Conservation (phyloP, 495 filamentous ascomycete species). For the Aspergillus nidulans region DNA sequence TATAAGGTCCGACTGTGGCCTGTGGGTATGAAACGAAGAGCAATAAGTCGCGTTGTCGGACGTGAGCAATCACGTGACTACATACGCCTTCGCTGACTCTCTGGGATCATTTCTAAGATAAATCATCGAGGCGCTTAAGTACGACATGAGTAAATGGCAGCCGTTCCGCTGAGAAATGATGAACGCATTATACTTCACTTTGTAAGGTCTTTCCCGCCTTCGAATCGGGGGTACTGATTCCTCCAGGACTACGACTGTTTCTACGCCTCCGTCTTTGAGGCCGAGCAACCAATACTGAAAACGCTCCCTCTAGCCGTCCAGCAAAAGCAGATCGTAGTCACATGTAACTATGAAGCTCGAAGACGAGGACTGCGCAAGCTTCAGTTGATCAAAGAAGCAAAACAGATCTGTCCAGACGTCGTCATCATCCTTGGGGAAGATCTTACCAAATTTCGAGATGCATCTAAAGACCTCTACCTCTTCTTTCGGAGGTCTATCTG, state of each 20-base stretch:
- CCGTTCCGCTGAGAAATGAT: constrained; percentile 50
- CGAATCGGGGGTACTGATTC: constrained; percentile 9
- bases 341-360: constrained; percentile 91
- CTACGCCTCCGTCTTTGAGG: constrained; percentile 87
- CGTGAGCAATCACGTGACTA: background rate
- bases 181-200: constrained; percentile 76
- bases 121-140: background rate
- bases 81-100: background rate
- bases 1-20: no score
- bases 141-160: constrained; percentile 28
- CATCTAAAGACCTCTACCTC: constrained; percentile 71
- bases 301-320: constrained; percentile 68
- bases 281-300: constrained; percentile 68
- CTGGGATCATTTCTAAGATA: background rate
- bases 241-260: constrained; percentile 85
- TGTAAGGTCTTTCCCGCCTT: constrained; percentile 43
- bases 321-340: constrained; percentile 89
- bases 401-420: constrained; percentile 74
- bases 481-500: constrained; percentile 67
- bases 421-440: constrained; percentile 86
- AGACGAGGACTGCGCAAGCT: constrained; percentile 74
- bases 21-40: no score
- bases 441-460: constrained; percentile 77
- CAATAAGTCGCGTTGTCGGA: no score
- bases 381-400: constrained; percentile 76